Conservation (phyloP, 768 basidiomycete genomes). For the Termitomyces sp. region DNA sequence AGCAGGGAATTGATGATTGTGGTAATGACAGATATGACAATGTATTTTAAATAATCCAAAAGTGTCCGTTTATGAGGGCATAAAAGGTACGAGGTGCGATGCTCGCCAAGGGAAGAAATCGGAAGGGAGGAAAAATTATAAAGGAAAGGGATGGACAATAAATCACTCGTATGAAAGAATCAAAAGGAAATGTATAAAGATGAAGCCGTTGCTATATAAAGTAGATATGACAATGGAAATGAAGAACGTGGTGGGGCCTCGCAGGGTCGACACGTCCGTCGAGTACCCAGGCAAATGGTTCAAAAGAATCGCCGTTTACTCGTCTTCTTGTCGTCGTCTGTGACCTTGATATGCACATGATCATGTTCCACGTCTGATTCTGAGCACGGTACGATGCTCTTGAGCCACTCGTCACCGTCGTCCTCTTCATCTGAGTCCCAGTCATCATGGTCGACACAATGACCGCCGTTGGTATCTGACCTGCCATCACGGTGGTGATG, state of each 20-base stretch:
- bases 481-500: constrained; percentile 5
- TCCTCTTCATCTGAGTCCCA: constrained; percentile 64
- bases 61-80: neutral
- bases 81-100: neutral
- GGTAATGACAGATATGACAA: neutral
- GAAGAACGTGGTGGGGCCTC: neutral
- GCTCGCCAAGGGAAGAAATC: neutral
- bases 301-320: constrained; percentile 75
- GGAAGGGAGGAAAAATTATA: neutral
- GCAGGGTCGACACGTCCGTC: neutral
- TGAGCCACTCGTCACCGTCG: constrained; percentile 87
- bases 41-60: constrained; percentile 7
- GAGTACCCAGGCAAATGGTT: neutral
- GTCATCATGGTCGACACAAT: constrained; percentile 64
- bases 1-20: neutral
- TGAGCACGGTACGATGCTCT: constrained; percentile 66
- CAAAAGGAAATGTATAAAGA: constrained; percentile 5
- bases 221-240: neutral
- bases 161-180: constrained; percentile 11
- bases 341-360: constrained; percentile 73
- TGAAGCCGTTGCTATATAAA: constrained; percentile 9
- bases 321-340: constrained; percentile 69
- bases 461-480: constrained; percentile 21
- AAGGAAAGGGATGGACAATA: neutral
- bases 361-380: constrained; percentile 33